Evolutionary conservation across 805 yeast genomes (phyloP).

Genomic region (Ogataea chonburiensis): DNA sequence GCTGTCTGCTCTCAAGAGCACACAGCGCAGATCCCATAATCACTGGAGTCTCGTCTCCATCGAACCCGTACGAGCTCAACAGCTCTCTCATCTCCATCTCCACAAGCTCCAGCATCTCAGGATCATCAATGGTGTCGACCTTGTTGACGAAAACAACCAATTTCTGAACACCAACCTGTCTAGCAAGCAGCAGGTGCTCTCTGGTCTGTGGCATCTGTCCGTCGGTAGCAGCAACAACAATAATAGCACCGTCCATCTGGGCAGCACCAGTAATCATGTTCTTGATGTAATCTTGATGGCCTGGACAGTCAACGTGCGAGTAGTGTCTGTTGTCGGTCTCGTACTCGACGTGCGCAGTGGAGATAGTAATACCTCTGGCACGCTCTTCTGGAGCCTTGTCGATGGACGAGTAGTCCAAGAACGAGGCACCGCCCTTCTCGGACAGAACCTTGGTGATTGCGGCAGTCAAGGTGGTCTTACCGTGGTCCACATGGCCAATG

Average conservation of each 20-base stretch:
- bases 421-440: slow-evolving; percentile 84
- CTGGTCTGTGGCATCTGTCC: slow-evolving; percentile 99
- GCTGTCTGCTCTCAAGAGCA: slow-evolving; percentile 84
- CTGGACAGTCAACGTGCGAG: slow-evolving; percentile 98
- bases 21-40: slow-evolving; percentile 98
- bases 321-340: slow-evolving; percentile 94
- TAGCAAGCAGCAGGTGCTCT: slow-evolving; percentile 96
- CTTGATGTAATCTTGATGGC: slow-evolving; percentile 98
- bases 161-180: slow-evolving; percentile 99
- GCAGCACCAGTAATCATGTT: slow-evolving; percentile 99
- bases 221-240: slow-evolving; percentile 98
- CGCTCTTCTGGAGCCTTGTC: slow-evolving; percentile 99
- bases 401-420: slow-evolving; percentile 89
- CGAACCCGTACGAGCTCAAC: slow-evolving; percentile 86
- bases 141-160: slow-evolving; percentile 97
- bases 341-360: slow-evolving; percentile 97
- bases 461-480: slow-evolving; percentile 97
- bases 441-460: slow-evolving; percentile 96
- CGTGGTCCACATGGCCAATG: slow-evolving; percentile 98
- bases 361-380: slow-evolving; percentile 98
- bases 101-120: slow-evolving; percentile 98
- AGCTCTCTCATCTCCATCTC: slow-evolving; percentile 99
- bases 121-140: slow-evolving; percentile 96
- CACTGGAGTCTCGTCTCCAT: slow-evolving; percentile 97
- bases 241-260: slow-evolving; percentile 99